Evolutionary conservation across 2,329 filamentous ascomycete genomes (phyloP).

Genomic region (Ceratocystis papillata): DNA sequence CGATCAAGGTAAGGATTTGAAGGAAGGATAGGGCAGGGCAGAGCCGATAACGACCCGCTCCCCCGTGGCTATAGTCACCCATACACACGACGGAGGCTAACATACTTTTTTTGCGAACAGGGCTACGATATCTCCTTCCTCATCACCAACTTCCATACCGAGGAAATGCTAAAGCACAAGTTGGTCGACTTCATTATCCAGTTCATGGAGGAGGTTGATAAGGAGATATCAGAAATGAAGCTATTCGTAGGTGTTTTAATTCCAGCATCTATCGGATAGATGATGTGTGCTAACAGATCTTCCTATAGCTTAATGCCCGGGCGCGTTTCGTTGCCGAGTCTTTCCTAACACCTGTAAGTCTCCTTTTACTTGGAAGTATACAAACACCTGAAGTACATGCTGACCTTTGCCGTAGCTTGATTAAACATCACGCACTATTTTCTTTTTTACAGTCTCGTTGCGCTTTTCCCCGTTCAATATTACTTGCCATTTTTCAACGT

Average conservation of each 20-base stretch:
- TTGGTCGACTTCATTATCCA: conserved; percentile 98
- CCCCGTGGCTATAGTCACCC: conserved; percentile 40
- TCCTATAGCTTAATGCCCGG: conserved; percentile 74
- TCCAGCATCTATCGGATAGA: not conserved
- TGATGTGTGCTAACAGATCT: not conserved
- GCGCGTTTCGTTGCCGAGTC: conserved; percentile 97
- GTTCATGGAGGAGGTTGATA: conserved; percentile 99
- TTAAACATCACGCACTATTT: conserved; percentile 16
- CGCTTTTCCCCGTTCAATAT: conserved; percentile 1
- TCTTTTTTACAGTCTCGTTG: conserved; percentile 2
- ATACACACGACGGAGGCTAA: not conserved
- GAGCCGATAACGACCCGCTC: not conserved
- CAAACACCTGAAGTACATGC: not conserved
- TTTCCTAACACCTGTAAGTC: conserved; percentile 78
- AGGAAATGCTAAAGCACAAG: conserved; percentile 98
- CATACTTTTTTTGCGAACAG: conserved; percentile 3
- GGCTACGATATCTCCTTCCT: conserved; percentile 98
- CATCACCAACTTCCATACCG: conserved; percentile 97
- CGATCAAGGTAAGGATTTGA: conserved; percentile 50
- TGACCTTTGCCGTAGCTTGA: conserved; percentile 18
- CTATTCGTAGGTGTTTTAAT: conserved; percentile 63
- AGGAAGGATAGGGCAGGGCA: not conserved
- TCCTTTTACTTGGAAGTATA: not conserved
- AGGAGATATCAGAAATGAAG: conserved; percentile 99
- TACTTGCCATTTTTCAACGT: conserved; percentile 5